Base-by-base conservation (phyloP, 2,329 filamentous ascomycete genomes). In the Aureobasidium sp. region DNA sequence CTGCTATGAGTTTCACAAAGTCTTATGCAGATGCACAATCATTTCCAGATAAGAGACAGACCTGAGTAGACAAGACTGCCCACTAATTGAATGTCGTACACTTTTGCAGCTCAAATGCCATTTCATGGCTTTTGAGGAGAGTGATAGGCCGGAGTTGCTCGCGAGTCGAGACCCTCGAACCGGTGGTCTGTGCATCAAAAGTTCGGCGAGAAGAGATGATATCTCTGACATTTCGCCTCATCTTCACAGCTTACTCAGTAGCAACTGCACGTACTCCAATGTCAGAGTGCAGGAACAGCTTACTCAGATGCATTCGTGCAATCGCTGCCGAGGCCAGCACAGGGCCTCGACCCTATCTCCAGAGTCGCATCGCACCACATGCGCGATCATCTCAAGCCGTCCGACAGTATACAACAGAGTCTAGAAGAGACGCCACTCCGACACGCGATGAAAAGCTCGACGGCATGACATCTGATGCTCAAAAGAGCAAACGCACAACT, bases 251-350 rank as follows among this genome's bases (percentile, higher is more conserved):
- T 39, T 15, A 21, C 21, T 21, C 21, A 21, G 21, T 21, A 48
- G 47, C 42, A 54, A 50, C 36, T 16, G 10, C 45, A 36, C 48
- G 36, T 11, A 53, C 2, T 13, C 21, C 66, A 58, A 79, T 79
- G 78, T 71, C 78, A 63, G 75, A 74, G 55, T 79, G 77, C 65
- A 74, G 72, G 64, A 72, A 74, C 65, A 78, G 76, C 68, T 70
- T 76, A 54, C 69, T 72, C 68, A 76, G 75, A 71, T 74, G 71
- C 65, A 70, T 77, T 54, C 74, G 75, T 49, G 74, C 76, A 52
- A 70, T 79, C 63, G 70, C 66, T 30, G 66, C 65, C 34, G 71
- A 77, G 64, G 63, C 52, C 11, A 59, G 60, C n/a, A 45, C 59
- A 41, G 52, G 61, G 16, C 62, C 63, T 34, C 59, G 63, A 13